A percentile compares a stretch with the other conserved stretches of the same genome.
These are phyloP conservation scores for Geranium rotundifolium DNA, from an alignment of 345 rosid species.

Conservation along the genomic window DNA sequence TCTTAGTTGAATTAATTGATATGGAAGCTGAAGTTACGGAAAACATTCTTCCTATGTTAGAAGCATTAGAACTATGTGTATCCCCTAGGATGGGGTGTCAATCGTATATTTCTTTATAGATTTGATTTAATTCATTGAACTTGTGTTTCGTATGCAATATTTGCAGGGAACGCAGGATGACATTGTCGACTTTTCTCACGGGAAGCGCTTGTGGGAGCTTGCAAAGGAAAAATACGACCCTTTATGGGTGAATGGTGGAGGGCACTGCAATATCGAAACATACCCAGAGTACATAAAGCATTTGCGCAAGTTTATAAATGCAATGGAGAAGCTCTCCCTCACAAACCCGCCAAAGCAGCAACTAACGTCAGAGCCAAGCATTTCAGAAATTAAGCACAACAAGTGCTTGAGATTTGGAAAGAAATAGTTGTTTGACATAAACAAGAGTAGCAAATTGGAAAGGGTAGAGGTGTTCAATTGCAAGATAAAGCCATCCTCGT, in stretches of 20 bases:
- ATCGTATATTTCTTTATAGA: too few species aligned
- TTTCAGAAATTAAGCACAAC: slow-evolving; percentile 48
- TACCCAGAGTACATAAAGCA: slow-evolving; percentile 88
- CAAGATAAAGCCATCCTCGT: not conserved
- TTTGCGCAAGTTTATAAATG: slow-evolving; percentile 60
- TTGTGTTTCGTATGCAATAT: too few species aligned
- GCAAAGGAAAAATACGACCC: slow-evolving; percentile 87
- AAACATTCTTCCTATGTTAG: not conserved
- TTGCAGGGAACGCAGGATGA: slow-evolving; percentile 87
- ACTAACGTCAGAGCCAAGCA: slow-evolving; percentile 36
- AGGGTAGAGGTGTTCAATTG: not conserved
- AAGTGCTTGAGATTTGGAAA: slow-evolving; percentile 59
- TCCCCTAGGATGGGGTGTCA: too few species aligned
- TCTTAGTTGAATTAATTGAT: too few species aligned
- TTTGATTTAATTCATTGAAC: too few species aligned
- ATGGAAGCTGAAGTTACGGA: not conserved
- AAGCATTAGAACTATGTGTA: too few species aligned
- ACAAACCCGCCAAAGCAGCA: slow-evolving; percentile 40
- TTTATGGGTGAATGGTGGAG: slow-evolving; percentile 95
- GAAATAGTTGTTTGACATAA: slow-evolving; percentile 18
- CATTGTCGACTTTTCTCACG: slow-evolving; percentile 78
- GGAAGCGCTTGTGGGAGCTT: slow-evolving; percentile 89
- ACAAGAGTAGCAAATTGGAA: not conserved
- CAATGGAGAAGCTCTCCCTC: slow-evolving; percentile 78
- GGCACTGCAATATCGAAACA: slow-evolving; percentile 94